Percentiles rank a stretch among this genome's conserved stretches.
These are phyloP conservation scores for Epichloe sibirici DNA, from an alignment of 2,329 filamentous ascomycete genomes.

Conservation along the genomic window DNA sequence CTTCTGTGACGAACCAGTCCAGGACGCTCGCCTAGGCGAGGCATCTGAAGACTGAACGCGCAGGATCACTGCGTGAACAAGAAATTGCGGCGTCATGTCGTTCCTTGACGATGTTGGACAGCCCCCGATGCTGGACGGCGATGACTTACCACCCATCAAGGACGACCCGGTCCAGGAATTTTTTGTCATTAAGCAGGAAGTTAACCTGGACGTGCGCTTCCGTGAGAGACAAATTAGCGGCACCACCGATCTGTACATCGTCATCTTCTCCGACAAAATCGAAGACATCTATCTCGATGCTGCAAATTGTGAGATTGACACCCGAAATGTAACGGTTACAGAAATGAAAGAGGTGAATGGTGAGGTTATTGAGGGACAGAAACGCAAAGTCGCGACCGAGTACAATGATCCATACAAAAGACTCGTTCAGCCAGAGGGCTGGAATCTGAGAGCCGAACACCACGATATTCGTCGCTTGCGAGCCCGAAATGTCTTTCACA, in stretches of 20 bases:
- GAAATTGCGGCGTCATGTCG: slow-evolving; percentile 5
- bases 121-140: slow-evolving; percentile 20
- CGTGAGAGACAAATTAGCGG: slow-evolving; percentile 61
- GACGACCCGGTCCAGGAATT: slow-evolving; percentile 27
- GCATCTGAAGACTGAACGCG: slow-evolving; percentile 2
- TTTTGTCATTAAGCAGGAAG: slow-evolving; percentile 67
- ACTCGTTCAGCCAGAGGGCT: slow-evolving; percentile 46
- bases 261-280: slow-evolving; percentile 46
- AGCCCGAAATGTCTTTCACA: slow-evolving; percentile 42
- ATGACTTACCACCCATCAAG: slow-evolving; percentile 20
- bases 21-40: slow-evolving; percentile 5
- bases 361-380: slow-evolving; percentile 23
- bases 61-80: not conserved
- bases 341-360: slow-evolving; percentile 25
- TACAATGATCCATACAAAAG: slow-evolving; percentile 56
- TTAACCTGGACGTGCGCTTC: slow-evolving; percentile 85
- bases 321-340: slow-evolving; percentile 38
- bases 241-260: slow-evolving; percentile 69
- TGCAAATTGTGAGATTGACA: slow-evolving; percentile 47
- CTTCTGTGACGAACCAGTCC: not conserved
- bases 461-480: slow-evolving; percentile 62
- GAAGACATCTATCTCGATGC: slow-evolving; percentile 48
- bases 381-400: slow-evolving; percentile 27
- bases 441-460: slow-evolving; percentile 57
- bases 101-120: slow-evolving; percentile 4